Percentiles rank a stretch among this genome's conserved stretches.
Evolutionary conservation across 495 filamentous ascomycete species (phyloP).

Genomic region (Penicillium riverlandense): DNA sequence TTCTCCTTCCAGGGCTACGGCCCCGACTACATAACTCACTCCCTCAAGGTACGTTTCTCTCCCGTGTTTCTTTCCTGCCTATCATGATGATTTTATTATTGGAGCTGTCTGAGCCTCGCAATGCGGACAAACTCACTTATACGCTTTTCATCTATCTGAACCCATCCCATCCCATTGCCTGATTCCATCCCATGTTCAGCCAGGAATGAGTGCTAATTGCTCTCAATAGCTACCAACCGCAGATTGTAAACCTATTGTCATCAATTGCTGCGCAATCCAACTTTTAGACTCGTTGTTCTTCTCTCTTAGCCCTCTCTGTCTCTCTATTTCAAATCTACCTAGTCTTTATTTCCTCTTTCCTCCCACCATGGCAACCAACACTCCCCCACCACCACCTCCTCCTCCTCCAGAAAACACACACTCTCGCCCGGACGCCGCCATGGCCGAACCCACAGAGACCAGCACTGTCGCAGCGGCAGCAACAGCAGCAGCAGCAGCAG

Average conservation of each 20-base stretch:
- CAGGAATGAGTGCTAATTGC: no score
- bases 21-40: conserved; percentile 8
- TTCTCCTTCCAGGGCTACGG: conserved; percentile 28
- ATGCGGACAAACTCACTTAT: conserved; percentile 45
- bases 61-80: not conserved
- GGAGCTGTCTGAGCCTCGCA: conserved; percentile 89
- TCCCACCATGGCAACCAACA: not conserved
- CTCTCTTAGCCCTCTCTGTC: conserved; percentile 10
- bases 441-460: not conserved
- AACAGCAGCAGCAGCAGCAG: conserved; percentile 24
- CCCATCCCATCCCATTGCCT: conserved; percentile 1
- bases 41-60: not conserved
- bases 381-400: conserved; percentile 33
- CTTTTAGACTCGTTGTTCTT: conserved; percentile 27
- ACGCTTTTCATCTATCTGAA: conserved; percentile 39
- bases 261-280: no score
- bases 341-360: not conserved
- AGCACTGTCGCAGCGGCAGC: conserved; percentile 21
- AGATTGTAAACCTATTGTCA: conserved; percentile 33
- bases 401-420: conserved; percentile 31
- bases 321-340: not conserved
- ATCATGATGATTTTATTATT: conserved; percentile 69
- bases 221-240: conserved; percentile 6
- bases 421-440: no score
- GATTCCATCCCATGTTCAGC: not conserved